These are phyloP conservation scores for Pythium scleroteichum DNA, from an alignment of 352 stramenopile genomes.

Conservation along the genomic window DNA sequence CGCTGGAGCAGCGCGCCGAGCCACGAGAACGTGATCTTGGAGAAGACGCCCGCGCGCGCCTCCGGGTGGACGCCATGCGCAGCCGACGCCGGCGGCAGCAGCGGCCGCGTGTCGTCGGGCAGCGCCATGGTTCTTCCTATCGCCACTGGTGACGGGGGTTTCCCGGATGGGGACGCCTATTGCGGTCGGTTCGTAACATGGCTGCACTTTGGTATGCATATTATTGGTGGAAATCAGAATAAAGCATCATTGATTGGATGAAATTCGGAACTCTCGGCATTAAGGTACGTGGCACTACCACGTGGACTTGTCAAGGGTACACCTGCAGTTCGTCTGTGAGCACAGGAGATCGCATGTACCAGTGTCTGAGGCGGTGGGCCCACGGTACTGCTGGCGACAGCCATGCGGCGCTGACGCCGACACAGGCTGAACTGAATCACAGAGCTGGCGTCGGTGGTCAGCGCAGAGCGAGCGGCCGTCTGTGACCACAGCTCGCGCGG, in stretches of 20 bases:
- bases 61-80: constrained; percentile 14
- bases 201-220: not conserved
- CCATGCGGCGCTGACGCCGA: no score
- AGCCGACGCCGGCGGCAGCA: constrained; percentile 9
- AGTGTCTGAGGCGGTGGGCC: not conserved
- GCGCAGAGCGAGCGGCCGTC: no score
- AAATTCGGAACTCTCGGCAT: not conserved
- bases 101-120: constrained; percentile 5
- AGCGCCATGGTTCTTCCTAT: no score
- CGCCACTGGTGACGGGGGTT: no score
- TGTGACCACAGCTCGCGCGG: no score
- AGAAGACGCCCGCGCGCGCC: constrained; percentile 5
- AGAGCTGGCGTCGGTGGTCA: no score
- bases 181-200: not conserved
- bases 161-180: not conserved
- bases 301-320: no score
- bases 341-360: no score
- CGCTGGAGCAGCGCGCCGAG: constrained; percentile 39
- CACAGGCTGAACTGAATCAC: no score
- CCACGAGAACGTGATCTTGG: constrained; percentile 36
- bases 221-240: constrained; percentile 6
- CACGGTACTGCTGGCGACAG: no score
- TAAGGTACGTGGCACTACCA: not conserved
- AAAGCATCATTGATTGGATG: constrained; percentile 1
- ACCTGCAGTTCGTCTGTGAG: no score